Percentiles rank a stretch among this genome's conserved stretches.
These are phyloP conservation scores for Pseudogymnoascus sp. DNA, from an alignment of 2,329 filamentous ascomycete genomes.

Conservation along the genomic window DNA sequence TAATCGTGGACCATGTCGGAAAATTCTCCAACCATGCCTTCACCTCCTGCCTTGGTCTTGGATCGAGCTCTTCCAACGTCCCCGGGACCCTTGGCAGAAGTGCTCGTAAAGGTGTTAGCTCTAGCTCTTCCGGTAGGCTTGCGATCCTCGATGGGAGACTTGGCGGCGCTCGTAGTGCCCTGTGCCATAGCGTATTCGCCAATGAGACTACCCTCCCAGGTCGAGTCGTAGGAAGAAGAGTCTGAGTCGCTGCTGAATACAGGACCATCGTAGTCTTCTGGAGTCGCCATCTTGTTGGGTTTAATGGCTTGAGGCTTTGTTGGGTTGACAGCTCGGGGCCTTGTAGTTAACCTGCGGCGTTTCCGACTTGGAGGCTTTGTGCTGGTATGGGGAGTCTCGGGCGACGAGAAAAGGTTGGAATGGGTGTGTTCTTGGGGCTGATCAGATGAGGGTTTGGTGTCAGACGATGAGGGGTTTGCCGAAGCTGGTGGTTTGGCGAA, in stretches of 20 bases:
- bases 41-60: background rate
- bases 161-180: background rate
- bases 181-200: background rate
- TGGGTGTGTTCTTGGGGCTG: background rate
- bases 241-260: background rate
- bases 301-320: background rate
- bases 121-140: background rate
- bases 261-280: background rate
- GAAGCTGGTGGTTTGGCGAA: background rate
- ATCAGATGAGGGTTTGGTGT: background rate
- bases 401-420: background rate
- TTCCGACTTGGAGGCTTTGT: background rate
- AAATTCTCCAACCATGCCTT: background rate
- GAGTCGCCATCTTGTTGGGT: background rate
- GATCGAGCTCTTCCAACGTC: background rate
- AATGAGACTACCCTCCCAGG: background rate
- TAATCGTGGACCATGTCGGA: background rate
- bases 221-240: background rate
- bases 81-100: background rate
- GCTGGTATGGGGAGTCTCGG: background rate
- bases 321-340: background rate
- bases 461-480: background rate
- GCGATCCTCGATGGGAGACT: background rate
- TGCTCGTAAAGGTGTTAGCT: background rate
- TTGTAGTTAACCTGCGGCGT: background rate